Conservation (phyloP, 2,329 filamentous ascomycete species). For the Xylariaceae sp. region DNA sequence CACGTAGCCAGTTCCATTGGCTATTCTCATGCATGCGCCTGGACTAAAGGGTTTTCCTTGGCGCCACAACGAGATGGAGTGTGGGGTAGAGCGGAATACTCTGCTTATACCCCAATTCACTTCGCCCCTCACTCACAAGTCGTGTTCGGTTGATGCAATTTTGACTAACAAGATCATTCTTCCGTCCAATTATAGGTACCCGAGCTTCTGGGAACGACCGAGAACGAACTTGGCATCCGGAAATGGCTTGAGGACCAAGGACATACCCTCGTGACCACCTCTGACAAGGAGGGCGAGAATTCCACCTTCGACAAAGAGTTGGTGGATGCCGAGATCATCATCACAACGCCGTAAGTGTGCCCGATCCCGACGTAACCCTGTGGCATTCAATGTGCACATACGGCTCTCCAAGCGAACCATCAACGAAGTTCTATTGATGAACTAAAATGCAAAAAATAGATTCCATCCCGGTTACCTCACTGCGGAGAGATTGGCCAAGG, state of each 20-base stretch:
- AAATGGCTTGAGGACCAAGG: conserved; percentile 98
- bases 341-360: conserved; percentile 80
- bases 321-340: conserved; percentile 96
- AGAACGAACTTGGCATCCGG: conserved; percentile 96
- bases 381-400: not conserved
- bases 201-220: conserved; percentile 84
- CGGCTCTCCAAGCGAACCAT: not conserved
- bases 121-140: conserved; percentile 4
- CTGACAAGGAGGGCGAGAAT: conserved; percentile 92
- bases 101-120: no score
- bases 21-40: no score
- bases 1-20: no score
- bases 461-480: conserved; percentile 99
- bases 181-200: conserved; percentile 53
- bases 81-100: conserved; percentile 19
- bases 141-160: not conserved
- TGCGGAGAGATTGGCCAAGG: conserved; percentile 91
- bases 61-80: conserved; percentile 8
- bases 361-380: conserved; percentile 9
- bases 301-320: conserved; percentile 94
- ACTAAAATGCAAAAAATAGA: conserved; percentile 45
- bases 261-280: conserved; percentile 94
- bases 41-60: no score
- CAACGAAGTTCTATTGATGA: no score
- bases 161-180: conserved; percentile 19